Percentiles rank a stretch among this genome's conserved stretches.
phyloP scores from a whole-genome alignment of 2,329 filamentous ascomycete genomes.

The Colletotrichum musicola region DNA sequence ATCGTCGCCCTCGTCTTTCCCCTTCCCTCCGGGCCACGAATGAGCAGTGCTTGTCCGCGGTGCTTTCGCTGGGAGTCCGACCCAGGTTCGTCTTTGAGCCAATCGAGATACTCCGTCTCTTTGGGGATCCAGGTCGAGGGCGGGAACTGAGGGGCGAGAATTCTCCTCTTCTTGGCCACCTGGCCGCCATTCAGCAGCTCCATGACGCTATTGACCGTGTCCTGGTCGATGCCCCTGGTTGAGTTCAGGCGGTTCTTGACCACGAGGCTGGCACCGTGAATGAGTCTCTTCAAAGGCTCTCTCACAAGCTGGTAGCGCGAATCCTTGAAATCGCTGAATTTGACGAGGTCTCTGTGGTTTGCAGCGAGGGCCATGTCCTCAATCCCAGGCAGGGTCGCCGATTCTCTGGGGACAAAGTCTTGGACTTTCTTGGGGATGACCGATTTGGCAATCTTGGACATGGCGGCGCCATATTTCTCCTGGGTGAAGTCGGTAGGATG shows the following conservation, averaged over 20 bases:
- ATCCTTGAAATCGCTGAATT: conserved; percentile 57
- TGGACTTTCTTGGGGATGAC: conserved; percentile 50
- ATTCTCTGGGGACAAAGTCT: conserved; percentile 56
- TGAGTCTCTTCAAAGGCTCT: conserved; percentile 51
- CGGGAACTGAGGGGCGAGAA: conserved; percentile 46
- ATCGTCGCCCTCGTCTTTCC: conserved; percentile 57
- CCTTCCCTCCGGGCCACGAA: conserved; percentile 55
- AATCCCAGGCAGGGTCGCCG: conserved; percentile 53
- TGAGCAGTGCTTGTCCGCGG: conserved; percentile 52
- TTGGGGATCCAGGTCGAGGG: conserved; percentile 54
- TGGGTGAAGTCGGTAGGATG: conserved; percentile 51
- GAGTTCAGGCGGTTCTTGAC: conserved; percentile 54
- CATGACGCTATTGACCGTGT: conserved; percentile 48
- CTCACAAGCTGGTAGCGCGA: conserved; percentile 51
- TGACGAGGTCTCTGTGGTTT: conserved; percentile 56
- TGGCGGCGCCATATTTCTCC: conserved; percentile 42
- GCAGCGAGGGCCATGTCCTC: conserved; percentile 51
- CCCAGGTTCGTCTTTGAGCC: conserved; percentile 46
- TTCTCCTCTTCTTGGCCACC: conserved; percentile 50
- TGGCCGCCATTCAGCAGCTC: conserved; percentile 50
- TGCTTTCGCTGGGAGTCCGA: conserved; percentile 4
- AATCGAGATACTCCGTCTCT: conserved; percentile 51
- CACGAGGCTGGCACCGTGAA: conserved; percentile 50
- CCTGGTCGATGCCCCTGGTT: conserved; percentile 51
- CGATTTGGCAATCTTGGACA: conserved; percentile 49